A percentile compares a stretch with the other conserved stretches of the same genome.
Evolutionary conservation across 805 yeast species (phyloP).

Genomic region (Zygotorulaspora florentina): DNA sequence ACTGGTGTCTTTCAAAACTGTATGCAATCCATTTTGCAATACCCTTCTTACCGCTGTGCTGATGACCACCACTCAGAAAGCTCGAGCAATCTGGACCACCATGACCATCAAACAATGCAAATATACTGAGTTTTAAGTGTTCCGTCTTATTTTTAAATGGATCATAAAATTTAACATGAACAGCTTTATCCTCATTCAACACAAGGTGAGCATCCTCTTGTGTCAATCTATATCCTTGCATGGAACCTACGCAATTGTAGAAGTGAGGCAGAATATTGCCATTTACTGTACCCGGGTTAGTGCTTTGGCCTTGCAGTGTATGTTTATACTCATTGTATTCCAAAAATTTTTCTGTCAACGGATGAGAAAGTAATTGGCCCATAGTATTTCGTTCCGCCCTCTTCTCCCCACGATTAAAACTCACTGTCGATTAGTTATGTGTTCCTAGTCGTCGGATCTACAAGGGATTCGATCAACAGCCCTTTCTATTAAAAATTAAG

Average conservation of each 20-base stretch:
- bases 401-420: not conserved
- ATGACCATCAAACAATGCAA: constrained; percentile 80
- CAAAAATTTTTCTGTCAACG: constrained; percentile 63
- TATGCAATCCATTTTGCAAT: constrained; percentile 29
- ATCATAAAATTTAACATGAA: constrained; percentile 33
- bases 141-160: constrained; percentile 30
- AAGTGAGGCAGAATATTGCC: constrained; percentile 34
- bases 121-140: constrained; percentile 39
- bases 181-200: constrained; percentile 41
- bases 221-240: constrained; percentile 71
- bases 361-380: constrained; percentile 76
- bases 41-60: constrained; percentile 20
- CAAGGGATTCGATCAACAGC: too few species aligned
- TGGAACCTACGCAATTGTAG: constrained; percentile 61
- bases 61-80: constrained; percentile 39
- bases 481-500: too few species aligned
- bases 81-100: constrained; percentile 66
- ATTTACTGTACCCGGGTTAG: constrained; percentile 2
- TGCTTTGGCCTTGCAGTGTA: constrained; percentile 9
- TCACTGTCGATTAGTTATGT: not conserved
- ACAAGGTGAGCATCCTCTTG: constrained; percentile 76
- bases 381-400: constrained; percentile 31
- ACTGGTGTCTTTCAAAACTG: constrained; percentile 31
- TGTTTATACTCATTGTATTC: constrained; percentile 39
- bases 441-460: too few species aligned